Percentiles rank a stretch among this genome's conserved stretches.
Conservation (phyloP, 768 basidiomycete genomes). For the Naganishia vishniacii region DNA sequence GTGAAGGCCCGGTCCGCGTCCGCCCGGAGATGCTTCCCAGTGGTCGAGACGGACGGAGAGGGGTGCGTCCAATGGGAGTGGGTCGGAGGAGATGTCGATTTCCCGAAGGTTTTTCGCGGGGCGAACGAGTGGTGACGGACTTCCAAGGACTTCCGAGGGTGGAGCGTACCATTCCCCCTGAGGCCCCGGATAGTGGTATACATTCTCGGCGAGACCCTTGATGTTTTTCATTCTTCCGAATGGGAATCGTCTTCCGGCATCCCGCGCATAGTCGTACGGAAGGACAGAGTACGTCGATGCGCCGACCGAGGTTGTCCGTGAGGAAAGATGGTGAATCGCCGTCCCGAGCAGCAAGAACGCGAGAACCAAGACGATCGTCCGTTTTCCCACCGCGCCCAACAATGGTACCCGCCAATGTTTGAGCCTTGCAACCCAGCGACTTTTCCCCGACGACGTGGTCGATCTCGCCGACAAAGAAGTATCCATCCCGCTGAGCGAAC, state of each 20-base stretch:
- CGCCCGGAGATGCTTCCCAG: slow-evolving; percentile 49
- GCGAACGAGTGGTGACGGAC: slow-evolving; percentile 10
- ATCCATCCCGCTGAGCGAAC: not conserved
- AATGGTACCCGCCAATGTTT: not conserved
- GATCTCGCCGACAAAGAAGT: not conserved
- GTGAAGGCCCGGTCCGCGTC: slow-evolving; percentile 33
- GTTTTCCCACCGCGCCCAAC: not conserved
- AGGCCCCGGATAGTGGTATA: not conserved
- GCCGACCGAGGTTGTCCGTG: too few species aligned
- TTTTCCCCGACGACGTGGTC: not conserved
- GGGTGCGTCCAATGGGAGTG: slow-evolving; percentile 46
- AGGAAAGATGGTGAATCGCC: slow-evolving; percentile 9
- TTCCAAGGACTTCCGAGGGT: not conserved
- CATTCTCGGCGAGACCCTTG: slow-evolving; percentile 5
- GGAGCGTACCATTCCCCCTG: slow-evolving; percentile 3
- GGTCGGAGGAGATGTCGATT: slow-evolving; percentile 39
- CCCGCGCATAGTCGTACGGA: slow-evolving; percentile 4
- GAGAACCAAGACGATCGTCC: not conserved
- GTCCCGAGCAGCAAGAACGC: not conserved
- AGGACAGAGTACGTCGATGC: not conserved
- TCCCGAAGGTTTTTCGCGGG: slow-evolving; percentile 21
- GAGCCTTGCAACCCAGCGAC: not conserved
- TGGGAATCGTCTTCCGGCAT: not conserved
- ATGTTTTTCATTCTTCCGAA: not conserved
- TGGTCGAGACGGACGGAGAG: slow-evolving; percentile 45